phyloP scores from a whole-genome alignment of 495 filamentous ascomycete genomes.

The Hamigera avellanea region DNA sequence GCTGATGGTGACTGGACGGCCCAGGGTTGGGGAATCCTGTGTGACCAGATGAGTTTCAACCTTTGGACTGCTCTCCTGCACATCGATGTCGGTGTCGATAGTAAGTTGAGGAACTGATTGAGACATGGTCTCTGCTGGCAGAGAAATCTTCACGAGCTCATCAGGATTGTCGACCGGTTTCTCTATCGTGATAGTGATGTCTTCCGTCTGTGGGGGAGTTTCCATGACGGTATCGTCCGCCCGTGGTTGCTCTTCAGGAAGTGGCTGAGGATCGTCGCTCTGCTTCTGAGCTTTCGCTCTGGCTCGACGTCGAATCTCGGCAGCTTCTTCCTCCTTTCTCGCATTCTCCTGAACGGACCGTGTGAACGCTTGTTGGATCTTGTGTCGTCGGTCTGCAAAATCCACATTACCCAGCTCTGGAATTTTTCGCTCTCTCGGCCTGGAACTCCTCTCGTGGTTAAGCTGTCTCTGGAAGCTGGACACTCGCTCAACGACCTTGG shows the following conservation, averaged over 20 bases:
- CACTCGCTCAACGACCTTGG: conserved; percentile 41
- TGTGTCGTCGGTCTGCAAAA: conserved; percentile 64
- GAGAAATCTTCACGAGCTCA: conserved; percentile 4
- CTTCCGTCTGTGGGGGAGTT: conserved; percentile 6
- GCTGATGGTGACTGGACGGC: conserved; percentile 48
- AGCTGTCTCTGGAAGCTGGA: conserved; percentile 27
- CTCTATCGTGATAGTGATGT: conserved; percentile 20
- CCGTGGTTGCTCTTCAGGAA: conserved; percentile 7
- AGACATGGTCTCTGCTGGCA: not conserved
- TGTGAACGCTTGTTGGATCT: conserved; percentile 70
- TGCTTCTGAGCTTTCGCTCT: conserved; percentile 24
- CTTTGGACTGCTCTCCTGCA: conserved; percentile 3
- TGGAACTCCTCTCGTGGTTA: conserved; percentile 20
- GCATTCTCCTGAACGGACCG: conserved; percentile 62
- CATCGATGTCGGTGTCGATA: conserved; percentile 14
- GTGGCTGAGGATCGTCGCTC: conserved; percentile 10
- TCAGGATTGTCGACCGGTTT: conserved; percentile 8
- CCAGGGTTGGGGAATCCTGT: conserved; percentile 60
- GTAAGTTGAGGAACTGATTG: conserved; percentile 16
- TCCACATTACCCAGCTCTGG: conserved; percentile 60
- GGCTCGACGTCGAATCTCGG: conserved; percentile 30
- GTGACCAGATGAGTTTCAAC: conserved; percentile 8
- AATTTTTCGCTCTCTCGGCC: conserved; percentile 30
- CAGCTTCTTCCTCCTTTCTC: conserved; percentile 40
- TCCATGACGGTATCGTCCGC: conserved; percentile 18